phyloP scores from a whole-genome alignment of 768 basidiomycete species.

The Mycena capillaripes region DNA sequence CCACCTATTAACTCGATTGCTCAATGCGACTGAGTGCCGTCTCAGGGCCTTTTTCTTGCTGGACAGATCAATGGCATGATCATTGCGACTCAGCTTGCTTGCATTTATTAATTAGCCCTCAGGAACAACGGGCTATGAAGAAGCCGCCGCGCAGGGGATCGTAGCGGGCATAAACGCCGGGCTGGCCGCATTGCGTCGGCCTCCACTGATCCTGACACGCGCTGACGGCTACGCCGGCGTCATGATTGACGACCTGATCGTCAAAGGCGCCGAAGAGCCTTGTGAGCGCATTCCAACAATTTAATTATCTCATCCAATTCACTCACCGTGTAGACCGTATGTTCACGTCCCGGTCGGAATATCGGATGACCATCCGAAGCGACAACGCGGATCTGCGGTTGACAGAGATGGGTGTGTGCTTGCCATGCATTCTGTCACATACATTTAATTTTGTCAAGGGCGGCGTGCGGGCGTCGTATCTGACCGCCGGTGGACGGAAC shows the following conservation, averaged over 20 bases:
- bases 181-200: slow-evolving; percentile 66
- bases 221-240: slow-evolving; percentile 92
- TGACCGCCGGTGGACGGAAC: slow-evolving; percentile 57
- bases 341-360: slow-evolving; percentile 94
- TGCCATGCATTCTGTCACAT: neutral
- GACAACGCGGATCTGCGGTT: slow-evolving; percentile 92
- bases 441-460: slow-evolving; percentile 46
- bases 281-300: slow-evolving; percentile 59
- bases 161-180: slow-evolving; percentile 93
- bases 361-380: slow-evolving; percentile 87
- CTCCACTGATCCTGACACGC: slow-evolving; percentile 78
- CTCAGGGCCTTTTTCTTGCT: slow-evolving; percentile 85
- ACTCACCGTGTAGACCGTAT: slow-evolving; percentile 75
- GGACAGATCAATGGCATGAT: slow-evolving; percentile 89
- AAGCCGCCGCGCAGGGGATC: slow-evolving; percentile 92
- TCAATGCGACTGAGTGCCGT: neutral
- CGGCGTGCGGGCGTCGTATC: slow-evolving; percentile 61
- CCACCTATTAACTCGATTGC: neutral
- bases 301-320: slow-evolving; percentile 11
- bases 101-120: neutral
- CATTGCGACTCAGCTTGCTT: neutral
- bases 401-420: slow-evolving; percentile 75
- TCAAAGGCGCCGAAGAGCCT: slow-evolving; percentile 92
- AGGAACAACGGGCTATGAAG: slow-evolving; percentile 95
- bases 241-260: slow-evolving; percentile 92